Base-by-base conservation (phyloP, 108 stramenopile species). In the Ochromonas danica region DNA sequence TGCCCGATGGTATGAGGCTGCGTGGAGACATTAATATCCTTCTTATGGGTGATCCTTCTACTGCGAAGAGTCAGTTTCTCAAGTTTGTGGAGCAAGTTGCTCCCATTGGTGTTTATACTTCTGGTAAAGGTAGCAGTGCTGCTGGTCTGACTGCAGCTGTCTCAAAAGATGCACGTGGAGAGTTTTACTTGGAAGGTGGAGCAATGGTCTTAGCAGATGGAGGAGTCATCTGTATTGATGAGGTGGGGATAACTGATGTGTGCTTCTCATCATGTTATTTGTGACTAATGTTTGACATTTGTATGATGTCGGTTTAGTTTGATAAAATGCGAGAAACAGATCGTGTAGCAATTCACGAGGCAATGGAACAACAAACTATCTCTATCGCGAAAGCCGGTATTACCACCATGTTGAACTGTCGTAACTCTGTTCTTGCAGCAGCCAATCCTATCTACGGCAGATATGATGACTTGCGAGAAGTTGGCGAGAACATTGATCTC, bases 331-430 rank as follows among this genome's bases (percentile, higher is more conserved):
- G 96, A 40, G 96, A 96, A 42, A 90, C 91, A 33, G 97, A 97
- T 87, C 90, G 98, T 31, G 97, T 97, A 27, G 98, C 97, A 30
- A 97, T 99, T 71, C 98, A 99, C 84, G 96, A 99, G 85, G 98
- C 97, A 33, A 99, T 99, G 98, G 98, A 99, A 85, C 98, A 99
- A 82, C 98, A 99, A 81, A 99, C 98, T n/a, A 97, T 99, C 41
- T 93, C 93, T 63, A 86, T 99, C 39, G 98, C 97, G 62, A 99
- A 99, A 85, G 79, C 70, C 14, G 1, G 79, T 27, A 75, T 75
- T 10, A 75, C 72, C 14, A 75, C 72, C 3, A 33, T 75, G 27
- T 41, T 75, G 10, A 75, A 75, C 31, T 75, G 72, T 33, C 82
- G 85, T 33, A 82, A 80, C 35, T 89, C 91, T 25, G 97, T 99